Percentiles rank a stretch among this genome's conserved stretches.
Conservation (phyloP, 345 rosid genomes). For the Atalantia buxifolia region DNA sequence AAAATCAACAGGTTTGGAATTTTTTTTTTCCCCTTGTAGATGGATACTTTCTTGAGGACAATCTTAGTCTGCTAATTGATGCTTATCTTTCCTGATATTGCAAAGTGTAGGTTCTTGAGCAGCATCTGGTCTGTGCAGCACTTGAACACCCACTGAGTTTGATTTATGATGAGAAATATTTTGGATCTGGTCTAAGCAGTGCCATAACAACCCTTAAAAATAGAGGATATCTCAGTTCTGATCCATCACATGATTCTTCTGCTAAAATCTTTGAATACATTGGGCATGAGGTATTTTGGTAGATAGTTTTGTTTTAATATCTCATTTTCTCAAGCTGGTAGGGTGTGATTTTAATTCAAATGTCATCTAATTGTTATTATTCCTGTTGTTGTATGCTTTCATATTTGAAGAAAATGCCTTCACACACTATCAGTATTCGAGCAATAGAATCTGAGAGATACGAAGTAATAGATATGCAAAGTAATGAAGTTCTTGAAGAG, state of each 20-base stretch:
- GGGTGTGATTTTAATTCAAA: background rate
- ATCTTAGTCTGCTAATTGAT: slow-evolving; percentile 10
- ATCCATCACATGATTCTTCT: slow-evolving; percentile 53
- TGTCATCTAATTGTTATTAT: slow-evolving; percentile 12
- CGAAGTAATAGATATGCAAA: slow-evolving; percentile 49
- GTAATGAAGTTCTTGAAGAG: slow-evolving; percentile 67
- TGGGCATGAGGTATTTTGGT: slow-evolving; percentile 67
- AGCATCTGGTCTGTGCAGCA: slow-evolving; percentile 89
- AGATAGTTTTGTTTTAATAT: slow-evolving; percentile 3
- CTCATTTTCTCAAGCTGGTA: background rate
- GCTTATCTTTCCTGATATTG: slow-evolving; percentile 12
- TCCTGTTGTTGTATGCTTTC: slow-evolving; percentile 2
- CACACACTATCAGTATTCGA: slow-evolving; percentile 67
- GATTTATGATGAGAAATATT: slow-evolving; percentile 66
- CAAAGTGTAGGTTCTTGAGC: slow-evolving; percentile 73
- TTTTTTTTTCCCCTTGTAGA: background rate
- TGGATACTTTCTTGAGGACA: too few relatives aligned
- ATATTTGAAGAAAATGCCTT: slow-evolving; percentile 60
- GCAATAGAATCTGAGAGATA: slow-evolving; percentile 79
- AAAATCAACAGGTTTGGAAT: slow-evolving; percentile 64
- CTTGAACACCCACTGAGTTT: slow-evolving; percentile 76
- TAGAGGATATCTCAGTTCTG: slow-evolving; percentile 52
- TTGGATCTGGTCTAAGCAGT: slow-evolving; percentile 56
- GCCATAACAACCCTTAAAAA: slow-evolving; percentile 53
- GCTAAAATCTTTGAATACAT: slow-evolving; percentile 75